Evolutionary conservation across 768 basidiomycete genomes (phyloP).

Genomic region (Hemileccinum impolitum): DNA sequence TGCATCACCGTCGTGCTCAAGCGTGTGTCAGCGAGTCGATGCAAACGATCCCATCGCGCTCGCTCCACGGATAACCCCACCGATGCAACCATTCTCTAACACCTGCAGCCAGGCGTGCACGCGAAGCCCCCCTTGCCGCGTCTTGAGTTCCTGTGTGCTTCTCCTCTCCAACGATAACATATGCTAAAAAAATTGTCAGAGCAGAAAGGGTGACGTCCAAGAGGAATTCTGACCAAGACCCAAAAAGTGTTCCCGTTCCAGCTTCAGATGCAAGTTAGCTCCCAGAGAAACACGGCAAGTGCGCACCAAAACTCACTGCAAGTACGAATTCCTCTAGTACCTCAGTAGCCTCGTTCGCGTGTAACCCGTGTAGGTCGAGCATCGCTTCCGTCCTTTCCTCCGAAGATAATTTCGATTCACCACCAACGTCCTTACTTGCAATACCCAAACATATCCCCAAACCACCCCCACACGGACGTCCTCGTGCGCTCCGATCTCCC

Average conservation of each 20-base stretch:
- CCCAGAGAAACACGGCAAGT: background rate
- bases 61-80: constrained; percentile 96
- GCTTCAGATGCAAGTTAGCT: constrained; percentile 39
- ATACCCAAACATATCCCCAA: constrained; percentile 88
- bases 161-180: constrained; percentile 90
- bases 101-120: constrained; percentile 77
- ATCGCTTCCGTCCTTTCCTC: constrained; percentile 89
- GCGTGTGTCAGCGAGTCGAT: constrained; percentile 81
- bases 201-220: background rate
- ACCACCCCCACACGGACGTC: constrained; percentile 74
- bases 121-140: constrained; percentile 72
- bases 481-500: constrained; percentile 69
- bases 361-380: constrained; percentile 90
- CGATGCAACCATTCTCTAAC: constrained; percentile 89
- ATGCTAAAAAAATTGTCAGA: constrained; percentile 48
- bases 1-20: constrained; percentile 8
- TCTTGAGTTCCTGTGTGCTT: constrained; percentile 96
- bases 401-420: constrained; percentile 55
- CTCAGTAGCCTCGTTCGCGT: constrained; percentile 90
- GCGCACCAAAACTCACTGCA: constrained; percentile 53
- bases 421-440: constrained; percentile 53
- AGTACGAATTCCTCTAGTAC: constrained; percentile 87
- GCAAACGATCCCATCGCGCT: constrained; percentile 86
- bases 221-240: constrained; percentile 62
- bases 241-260: constrained; percentile 85